These are phyloP conservation scores for Aspergillus novofumigatus DNA, from an alignment of 2,329 filamentous ascomycete genomes.

Conservation along the genomic window DNA sequence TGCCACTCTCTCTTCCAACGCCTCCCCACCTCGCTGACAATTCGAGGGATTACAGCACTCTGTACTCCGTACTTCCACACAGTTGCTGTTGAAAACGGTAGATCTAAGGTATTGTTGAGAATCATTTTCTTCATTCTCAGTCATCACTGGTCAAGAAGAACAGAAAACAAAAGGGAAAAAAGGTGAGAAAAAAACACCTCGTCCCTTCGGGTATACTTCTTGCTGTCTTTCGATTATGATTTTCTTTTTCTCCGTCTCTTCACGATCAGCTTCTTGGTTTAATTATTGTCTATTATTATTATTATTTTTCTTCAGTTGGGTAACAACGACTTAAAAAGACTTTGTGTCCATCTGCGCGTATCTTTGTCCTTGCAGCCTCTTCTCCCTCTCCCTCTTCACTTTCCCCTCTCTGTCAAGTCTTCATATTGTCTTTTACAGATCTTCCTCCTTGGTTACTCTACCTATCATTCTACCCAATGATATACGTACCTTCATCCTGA, in stretches of 20 bases:
- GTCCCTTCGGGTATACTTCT: background rate
- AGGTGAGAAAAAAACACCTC: background rate
- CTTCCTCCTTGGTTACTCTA: background rate
- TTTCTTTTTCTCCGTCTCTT: constrained; percentile 5
- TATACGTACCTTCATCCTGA: background rate
- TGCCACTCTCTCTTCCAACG: constrained; percentile 8
- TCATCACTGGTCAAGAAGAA: background rate
- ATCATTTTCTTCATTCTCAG: background rate
- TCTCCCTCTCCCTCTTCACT: background rate
- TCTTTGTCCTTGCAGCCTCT: constrained; percentile 6
- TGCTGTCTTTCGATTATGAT: background rate
- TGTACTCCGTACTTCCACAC: background rate
- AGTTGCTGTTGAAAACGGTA: background rate
- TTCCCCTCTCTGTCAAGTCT: background rate
- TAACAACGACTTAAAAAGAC: constrained; percentile 9
- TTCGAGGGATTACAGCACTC: background rate
- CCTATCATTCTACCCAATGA: background rate
- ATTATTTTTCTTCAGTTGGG: constrained; percentile 5
- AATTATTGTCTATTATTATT: background rate
- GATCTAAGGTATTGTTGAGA: background rate
- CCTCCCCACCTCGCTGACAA: constrained; percentile 6
- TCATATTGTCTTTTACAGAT: background rate
- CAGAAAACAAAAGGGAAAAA: background rate
- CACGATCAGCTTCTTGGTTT: constrained; percentile 2
- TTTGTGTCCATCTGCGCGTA: constrained; percentile 10